Conservation (phyloP, 768 basidiomycete genomes). For the Leccinum fibrillosum region DNA sequence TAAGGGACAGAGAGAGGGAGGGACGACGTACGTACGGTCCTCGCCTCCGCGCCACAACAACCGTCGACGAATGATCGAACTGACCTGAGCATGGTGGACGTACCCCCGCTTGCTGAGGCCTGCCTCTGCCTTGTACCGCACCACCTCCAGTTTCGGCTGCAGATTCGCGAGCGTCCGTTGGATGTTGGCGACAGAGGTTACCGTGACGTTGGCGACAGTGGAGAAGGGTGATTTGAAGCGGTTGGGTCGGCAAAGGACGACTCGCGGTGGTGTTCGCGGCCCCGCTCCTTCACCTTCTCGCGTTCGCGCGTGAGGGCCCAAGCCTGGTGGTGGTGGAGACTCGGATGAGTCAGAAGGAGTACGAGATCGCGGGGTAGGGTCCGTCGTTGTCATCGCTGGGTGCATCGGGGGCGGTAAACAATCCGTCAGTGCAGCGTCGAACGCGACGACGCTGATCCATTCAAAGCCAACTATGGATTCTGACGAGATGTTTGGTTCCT, state of each 20-base stretch:
- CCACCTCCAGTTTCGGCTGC: slow-evolving; percentile 55
- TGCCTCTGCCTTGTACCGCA: slow-evolving; percentile 70
- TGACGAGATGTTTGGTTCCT: neutral
- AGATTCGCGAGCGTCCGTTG: slow-evolving; percentile 42
- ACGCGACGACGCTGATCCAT: slow-evolving; percentile 1
- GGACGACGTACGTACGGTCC: slow-evolving; percentile 4
- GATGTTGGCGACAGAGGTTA: slow-evolving; percentile 37
- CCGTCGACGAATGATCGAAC: slow-evolving; percentile 4
- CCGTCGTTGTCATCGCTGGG: slow-evolving; percentile 29
- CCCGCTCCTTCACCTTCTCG: slow-evolving; percentile 2
- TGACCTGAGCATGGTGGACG: slow-evolving; percentile 36
- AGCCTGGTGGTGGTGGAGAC: slow-evolving; percentile 27
- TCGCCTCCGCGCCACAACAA: slow-evolving; percentile 32
- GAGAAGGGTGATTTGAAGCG: neutral
- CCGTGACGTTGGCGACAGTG: slow-evolving; percentile 5
- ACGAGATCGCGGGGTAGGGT: slow-evolving; percentile 18
- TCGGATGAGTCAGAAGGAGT: slow-evolving; percentile 1
- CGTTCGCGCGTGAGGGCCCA: slow-evolving; percentile 33
- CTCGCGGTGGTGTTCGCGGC: neutral
- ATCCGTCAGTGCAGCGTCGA: neutral
- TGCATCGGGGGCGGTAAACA: slow-evolving; percentile 47
- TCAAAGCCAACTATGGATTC: slow-evolving; percentile 21
- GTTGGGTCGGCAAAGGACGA: neutral
- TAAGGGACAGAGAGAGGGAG: no score
- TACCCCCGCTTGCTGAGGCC: slow-evolving; percentile 61